These are phyloP conservation scores for Capronia coronata DNA, from an alignment of 2,329 filamentous ascomycete species.

Conservation along the genomic window DNA sequence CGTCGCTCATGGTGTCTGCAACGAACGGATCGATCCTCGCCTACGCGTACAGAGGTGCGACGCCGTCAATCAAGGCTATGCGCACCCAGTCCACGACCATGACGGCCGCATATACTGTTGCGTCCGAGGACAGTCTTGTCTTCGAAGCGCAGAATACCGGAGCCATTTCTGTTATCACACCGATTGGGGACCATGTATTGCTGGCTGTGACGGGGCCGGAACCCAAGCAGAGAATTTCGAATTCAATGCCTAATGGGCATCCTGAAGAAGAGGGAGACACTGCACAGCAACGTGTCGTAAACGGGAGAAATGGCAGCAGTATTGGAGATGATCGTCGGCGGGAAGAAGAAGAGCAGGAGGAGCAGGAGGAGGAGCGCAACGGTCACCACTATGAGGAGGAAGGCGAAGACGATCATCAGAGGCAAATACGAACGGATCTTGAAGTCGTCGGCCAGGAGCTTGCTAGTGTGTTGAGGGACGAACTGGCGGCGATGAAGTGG, in stretches of 20 bases:
- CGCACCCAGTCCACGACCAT: slow-evolving; percentile 29
- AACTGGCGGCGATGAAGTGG: slow-evolving; percentile 26
- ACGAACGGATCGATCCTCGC: slow-evolving; percentile 28
- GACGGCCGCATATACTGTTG: slow-evolving; percentile 28
- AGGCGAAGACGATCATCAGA: slow-evolving; percentile 15
- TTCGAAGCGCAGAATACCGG: slow-evolving; percentile 28
- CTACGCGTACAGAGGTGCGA: slow-evolving; percentile 24
- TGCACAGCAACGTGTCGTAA: background rate
- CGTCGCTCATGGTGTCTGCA: slow-evolving; percentile 28
- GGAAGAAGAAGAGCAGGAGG: background rate
- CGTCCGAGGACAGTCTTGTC: slow-evolving; percentile 26
- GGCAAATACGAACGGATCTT: slow-evolving; percentile 22
- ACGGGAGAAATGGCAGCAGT: background rate
- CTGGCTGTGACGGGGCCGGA: slow-evolving; percentile 27
- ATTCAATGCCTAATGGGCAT: background rate
- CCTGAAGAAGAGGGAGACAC: background rate
- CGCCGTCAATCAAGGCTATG: slow-evolving; percentile 26
- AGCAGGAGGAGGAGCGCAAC: background rate
- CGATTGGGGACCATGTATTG: slow-evolving; percentile 26
- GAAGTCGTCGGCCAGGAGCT: slow-evolving; percentile 26
- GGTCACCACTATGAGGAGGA: slow-evolving; percentile 9
- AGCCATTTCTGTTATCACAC: slow-evolving; percentile 26
- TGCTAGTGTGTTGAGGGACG: slow-evolving; percentile 19
- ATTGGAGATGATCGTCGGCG: too few species aligned
- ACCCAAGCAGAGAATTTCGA: slow-evolving; percentile 8